These are phyloP conservation scores for Xerocomus minutiporus DNA, from an alignment of 1,284 basidiomycete genomes.

Conservation along the genomic window DNA sequence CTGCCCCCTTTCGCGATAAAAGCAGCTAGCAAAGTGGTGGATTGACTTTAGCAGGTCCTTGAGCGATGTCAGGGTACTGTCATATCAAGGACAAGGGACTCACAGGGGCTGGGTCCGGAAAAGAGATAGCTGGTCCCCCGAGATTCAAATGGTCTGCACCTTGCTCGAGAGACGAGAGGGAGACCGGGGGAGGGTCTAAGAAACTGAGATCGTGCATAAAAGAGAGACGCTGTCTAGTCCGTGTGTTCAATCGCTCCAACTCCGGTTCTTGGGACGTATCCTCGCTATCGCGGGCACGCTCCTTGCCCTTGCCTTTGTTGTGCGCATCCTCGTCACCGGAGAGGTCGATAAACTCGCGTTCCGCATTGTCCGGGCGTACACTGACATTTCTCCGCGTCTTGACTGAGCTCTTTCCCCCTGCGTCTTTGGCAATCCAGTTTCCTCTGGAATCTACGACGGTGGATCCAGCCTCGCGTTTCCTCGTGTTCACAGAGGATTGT, in stretches of 20 bases:
- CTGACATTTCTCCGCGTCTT: conserved; percentile 25
- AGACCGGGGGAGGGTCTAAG: conserved; percentile 21
- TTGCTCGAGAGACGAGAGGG: conserved; percentile 12
- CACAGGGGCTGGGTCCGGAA: conserved; percentile 47
- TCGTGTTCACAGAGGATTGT: conserved; percentile 36
- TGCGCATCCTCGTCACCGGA: conserved; percentile 13
- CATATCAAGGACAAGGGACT: conserved; percentile 15
- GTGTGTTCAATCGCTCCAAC: conserved; percentile 14
- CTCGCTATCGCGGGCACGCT: conserved; percentile 13
- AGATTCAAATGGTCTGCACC: neutral
- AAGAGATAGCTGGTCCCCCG: conserved; percentile 2
- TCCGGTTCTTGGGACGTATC: conserved; percentile 8
- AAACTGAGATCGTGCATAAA: conserved; percentile 40
- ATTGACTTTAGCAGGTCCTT: conserved; percentile 70
- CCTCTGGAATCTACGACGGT: conserved; percentile 33
- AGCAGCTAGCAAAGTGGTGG: conserved; percentile 60
- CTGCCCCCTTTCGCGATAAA: conserved; percentile 58
- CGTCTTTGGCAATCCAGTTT: conserved; percentile 36
- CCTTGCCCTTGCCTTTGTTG: conserved; percentile 25
- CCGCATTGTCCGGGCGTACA: conserved; percentile 20
- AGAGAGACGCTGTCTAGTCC: conserved; percentile 37
- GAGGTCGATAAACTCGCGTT: conserved; percentile 22
- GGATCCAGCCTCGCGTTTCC: conserved; percentile 25
- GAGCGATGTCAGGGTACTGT: conserved; percentile 8
- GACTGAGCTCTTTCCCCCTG: conserved; percentile 37